Evolutionary conservation across 1,139 yeast species (phyloP), one percentile per base, ranked within the genome.

Genomic region (Taphrina pruni): DNA sequence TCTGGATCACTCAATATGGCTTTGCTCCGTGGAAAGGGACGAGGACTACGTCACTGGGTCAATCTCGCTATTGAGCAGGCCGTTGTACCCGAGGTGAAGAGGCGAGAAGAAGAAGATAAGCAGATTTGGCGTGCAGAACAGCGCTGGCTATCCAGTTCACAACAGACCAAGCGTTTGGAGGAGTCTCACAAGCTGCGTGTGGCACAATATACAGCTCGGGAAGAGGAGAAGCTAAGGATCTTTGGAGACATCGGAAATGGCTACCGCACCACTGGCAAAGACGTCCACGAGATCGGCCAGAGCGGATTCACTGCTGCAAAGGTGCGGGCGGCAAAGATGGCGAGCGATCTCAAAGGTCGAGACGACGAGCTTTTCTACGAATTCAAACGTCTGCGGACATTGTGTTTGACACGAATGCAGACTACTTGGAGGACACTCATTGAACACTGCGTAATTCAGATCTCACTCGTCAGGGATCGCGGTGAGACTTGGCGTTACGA

Each of bases 211-310:
- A 35, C 41, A 12, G 26, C 17, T 11, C 52, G 41, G 17, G 60
- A 62, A 7, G 41, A 21, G 20, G 55, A 45, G n/a, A 46, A 48
- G 9, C 4, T 20, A 6, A 32, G 48, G 3, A 38, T 64, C 38
- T 64, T 64, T 46, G 67, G 67, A 11, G 67, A 64, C 45, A 55
- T 64, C 9, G 60, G 67, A 26, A 43, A 20, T n/a, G 67, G 61
- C 48, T 12, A 14, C 46, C 36, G 50, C 7, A 57, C 60, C 12
- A 36, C 52, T 2, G 67, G 55, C 5, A 46, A 32, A 8, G 61
- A 64, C 12, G 61, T 64, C 20, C 32, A 32, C 12, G 52, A 56
- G 5, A n/a, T 55, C 21, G 55, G 60, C 9, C 21, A 45, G 21
- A 35, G 46, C 14, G 43, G 52, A 5, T 20, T 41, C 38, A 20